phyloP scores from a whole-genome alignment of 345 rosid species.

The Schrenkiella parvula region DNA sequence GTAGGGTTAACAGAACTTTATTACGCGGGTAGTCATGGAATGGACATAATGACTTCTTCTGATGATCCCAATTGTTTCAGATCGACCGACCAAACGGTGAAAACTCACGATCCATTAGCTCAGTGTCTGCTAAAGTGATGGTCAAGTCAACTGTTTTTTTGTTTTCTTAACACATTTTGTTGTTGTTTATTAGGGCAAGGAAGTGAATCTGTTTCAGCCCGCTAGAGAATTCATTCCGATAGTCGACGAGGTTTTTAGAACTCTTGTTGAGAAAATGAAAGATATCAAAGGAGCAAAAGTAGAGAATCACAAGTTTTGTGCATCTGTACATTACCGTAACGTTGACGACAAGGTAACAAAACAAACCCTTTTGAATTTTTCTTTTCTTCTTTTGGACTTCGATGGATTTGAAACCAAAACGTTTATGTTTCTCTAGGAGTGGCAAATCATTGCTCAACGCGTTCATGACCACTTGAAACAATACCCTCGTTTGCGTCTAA shows the following conservation, averaged over 20 bases:
- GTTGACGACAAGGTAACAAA: slow-evolving; percentile 78
- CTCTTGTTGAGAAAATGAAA: slow-evolving; percentile 71
- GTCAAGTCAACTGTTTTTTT: background rate
- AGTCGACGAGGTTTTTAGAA: slow-evolving; percentile 87
- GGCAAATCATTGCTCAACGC: slow-evolving; percentile 73
- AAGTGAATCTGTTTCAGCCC: slow-evolving; percentile 82
- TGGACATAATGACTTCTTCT: slow-evolving; percentile 82
- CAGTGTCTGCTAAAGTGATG: background rate
- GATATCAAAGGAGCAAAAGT: slow-evolving; percentile 73
- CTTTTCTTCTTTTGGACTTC: background rate
- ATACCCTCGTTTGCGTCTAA: slow-evolving; percentile 70
- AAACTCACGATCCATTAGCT: background rate
- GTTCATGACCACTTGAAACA: slow-evolving; percentile 81
- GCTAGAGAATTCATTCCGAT: slow-evolving; percentile 78
- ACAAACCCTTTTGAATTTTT: background rate
- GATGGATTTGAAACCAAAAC: background rate
- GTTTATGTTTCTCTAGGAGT: slow-evolving; percentile 44
- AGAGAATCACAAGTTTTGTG: slow-evolving; percentile 94
- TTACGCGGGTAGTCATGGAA: slow-evolving; percentile 99
- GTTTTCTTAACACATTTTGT: background rate
- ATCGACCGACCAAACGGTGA: slow-evolving; percentile 68
- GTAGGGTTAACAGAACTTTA: slow-evolving; percentile 88
- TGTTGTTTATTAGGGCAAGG: slow-evolving; percentile 51
- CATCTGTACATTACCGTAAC: slow-evolving; percentile 90
- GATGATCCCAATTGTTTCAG: slow-evolving; percentile 40